Evolutionary conservation across 192 early-diverging fungal species (phyloP).

Genomic region (Podochytrium sp.): DNA sequence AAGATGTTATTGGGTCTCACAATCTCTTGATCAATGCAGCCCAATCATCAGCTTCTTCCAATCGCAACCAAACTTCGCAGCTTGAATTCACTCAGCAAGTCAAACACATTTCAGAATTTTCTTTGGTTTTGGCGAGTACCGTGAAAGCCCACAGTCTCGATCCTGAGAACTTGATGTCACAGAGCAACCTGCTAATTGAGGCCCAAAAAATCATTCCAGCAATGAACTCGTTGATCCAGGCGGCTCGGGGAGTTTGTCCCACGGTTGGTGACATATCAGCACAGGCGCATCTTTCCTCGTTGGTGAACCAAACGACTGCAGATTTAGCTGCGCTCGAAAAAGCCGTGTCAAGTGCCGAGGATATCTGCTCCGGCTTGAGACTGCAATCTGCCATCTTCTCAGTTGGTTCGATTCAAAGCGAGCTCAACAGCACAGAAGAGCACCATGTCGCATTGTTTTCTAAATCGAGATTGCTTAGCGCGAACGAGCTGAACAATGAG

Average conservation of each 20-base stretch:
- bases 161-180: constrained; percentile 44
- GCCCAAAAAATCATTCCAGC: constrained; percentile 56
- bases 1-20: constrained; percentile 46
- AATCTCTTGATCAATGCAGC: constrained; percentile 56
- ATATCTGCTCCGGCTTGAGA: constrained; percentile 48
- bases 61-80: constrained; percentile 58
- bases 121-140: constrained; percentile 36
- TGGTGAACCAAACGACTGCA: constrained; percentile 40
- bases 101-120: constrained; percentile 44
- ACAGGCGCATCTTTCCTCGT: constrained; percentile 40
- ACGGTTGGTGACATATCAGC: constrained; percentile 47
- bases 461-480: background rate
- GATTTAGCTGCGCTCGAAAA: constrained; percentile 47
- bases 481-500: constrained; percentile 16
- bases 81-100: constrained; percentile 52
- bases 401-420: constrained; percentile 41
- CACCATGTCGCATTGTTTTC: background rate
- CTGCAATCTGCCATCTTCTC: constrained; percentile 48
- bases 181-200: constrained; percentile 48
- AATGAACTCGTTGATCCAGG: constrained; percentile 29
- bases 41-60: constrained; percentile 43
- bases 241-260: constrained; percentile 48
- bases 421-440: constrained; percentile 30
- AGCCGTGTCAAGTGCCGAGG: constrained; percentile 39
- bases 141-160: constrained; percentile 31